phyloP scores from a whole-genome alignment of 345 rosid species.

The Brassica carinata region DNA sequence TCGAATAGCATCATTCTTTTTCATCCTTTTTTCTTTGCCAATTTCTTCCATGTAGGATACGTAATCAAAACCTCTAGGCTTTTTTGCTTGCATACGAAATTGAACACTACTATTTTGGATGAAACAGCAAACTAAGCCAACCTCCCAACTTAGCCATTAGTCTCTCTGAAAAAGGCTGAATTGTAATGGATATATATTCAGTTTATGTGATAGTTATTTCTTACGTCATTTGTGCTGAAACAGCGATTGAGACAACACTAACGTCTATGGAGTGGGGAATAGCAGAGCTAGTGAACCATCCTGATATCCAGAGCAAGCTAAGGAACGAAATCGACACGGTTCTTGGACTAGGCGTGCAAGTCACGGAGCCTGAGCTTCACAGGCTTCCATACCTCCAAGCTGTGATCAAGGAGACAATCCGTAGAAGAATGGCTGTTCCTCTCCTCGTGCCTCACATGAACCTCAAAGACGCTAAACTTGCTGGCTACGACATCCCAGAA shows the following conservation, averaged over 20 bases:
- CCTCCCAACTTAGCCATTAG: not conserved
- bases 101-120: not conserved
- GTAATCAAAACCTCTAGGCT: slow-evolving; percentile 14
- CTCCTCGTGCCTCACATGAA: slow-evolving; percentile 99
- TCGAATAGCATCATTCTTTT: not conserved
- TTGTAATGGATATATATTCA: not conserved
- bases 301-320: slow-evolving; percentile 73
- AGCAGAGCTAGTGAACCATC: slow-evolving; percentile 93
- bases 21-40: not conserved
- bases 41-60: slow-evolving; percentile 26
- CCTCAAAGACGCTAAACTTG: slow-evolving; percentile 86
- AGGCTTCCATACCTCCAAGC: slow-evolving; percentile 95
- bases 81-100: slow-evolving; percentile 8
- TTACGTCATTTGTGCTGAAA: not conserved
- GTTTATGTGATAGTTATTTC: not conserved
- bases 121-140: not conserved
- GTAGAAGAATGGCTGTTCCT: slow-evolving; percentile 92
- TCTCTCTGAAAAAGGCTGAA: not conserved
- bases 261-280: slow-evolving; percentile 98
- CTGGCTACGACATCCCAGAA: slow-evolving; percentile 80
- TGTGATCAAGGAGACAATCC: slow-evolving; percentile 86
- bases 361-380: slow-evolving; percentile 82
- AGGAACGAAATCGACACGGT: slow-evolving; percentile 72
- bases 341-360: slow-evolving; percentile 69
- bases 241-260: slow-evolving; percentile 95